Base-by-base conservation (phyloP, 306 rosid genomes). In the Lablab purpureus region DNA sequence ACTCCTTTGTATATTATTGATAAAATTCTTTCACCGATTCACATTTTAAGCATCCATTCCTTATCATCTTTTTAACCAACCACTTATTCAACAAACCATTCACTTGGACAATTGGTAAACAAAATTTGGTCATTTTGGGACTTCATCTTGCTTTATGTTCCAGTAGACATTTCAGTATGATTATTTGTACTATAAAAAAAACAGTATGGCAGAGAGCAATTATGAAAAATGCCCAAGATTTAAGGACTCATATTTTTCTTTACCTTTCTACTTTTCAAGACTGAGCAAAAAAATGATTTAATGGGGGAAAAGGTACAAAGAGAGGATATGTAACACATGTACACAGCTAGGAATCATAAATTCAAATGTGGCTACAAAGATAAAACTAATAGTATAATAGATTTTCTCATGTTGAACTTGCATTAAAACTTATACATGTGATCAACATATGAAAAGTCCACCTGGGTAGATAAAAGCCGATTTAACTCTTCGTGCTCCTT, bases 401-500 rank as follows among this genome's bases (percentile, higher is more conserved):
- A 77, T 25, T 56, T 32, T 47, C n/a, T 47, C n/a, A 1, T 40
- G 12, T 56, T 75, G 37, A 82, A 65, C 54, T 69, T 36, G 76
- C 80, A 74, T 65, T 55, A 28, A 62, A 78, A 75, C 75, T 74
- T 17, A 23, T 75, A 82, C 71, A 75, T 6, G 52, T 27, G 66
- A 52, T 49, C 70, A 76, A 67, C 37, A 60, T 15, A 73, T 41
- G 76, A 80, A 77, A 83, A 80, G 66, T 77, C 74, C 76, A 95
- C 99, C 98, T 93, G 99, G 49, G 90, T 87, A 76, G 88, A 85
- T 32, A 93, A 84, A 75, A 95, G 90, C 84, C 54, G 90, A 73
- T 88, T 91, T 68, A 87, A 87, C 71, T 95, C 97, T 75, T 95
- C 99, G 9, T 90, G 98, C 84, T 95, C 99, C 88, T 91, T 95